These are phyloP conservation scores for Chlorella sp. DNA, from an alignment of 139 green algal genomes.

Conservation along the genomic window DNA sequence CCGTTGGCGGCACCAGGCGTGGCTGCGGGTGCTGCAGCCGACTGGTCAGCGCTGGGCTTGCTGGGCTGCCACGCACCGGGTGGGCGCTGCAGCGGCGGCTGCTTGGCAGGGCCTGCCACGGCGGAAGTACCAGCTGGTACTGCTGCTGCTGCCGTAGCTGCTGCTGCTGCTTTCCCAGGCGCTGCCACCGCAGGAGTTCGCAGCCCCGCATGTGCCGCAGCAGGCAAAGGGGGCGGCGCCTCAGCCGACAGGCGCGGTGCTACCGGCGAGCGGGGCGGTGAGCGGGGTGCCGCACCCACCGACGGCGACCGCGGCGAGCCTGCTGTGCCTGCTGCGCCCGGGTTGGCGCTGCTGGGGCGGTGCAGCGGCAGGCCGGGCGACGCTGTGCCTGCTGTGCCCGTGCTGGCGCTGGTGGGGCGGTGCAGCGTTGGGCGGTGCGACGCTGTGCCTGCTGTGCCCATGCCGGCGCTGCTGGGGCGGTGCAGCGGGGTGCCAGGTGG, in stretches of 20 bases:
- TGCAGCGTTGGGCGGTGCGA: not conserved
- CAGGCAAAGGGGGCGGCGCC: too few species aligned
- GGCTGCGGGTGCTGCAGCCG: too few species aligned
- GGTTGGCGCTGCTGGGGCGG: not conserved
- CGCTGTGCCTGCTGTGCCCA: not conserved
- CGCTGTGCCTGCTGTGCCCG: not conserved
- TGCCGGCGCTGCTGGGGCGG: not conserved
- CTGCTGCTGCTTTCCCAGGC: not conserved
- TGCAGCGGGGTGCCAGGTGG: not conserved
- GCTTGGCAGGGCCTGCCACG: too few species aligned
- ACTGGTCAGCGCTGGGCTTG: too few species aligned
- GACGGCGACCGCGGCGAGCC: too few species aligned
- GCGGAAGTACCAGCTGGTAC: not conserved
- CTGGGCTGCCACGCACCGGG: too few species aligned
- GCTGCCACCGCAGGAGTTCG: not conserved
- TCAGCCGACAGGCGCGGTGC: not conserved
- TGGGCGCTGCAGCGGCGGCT: too few species aligned
- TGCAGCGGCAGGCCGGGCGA: not conserved
- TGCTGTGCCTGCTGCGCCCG: not conserved
- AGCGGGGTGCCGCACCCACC: not conserved
- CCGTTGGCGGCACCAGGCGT: too few species aligned
- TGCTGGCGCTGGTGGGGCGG: not conserved
- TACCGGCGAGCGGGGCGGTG: not conserved
- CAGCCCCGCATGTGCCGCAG: not conserved
- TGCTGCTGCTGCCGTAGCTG: not conserved